Conservation (phyloP, 169 alveolate genomes). For the Babesia ovata region DNA sequence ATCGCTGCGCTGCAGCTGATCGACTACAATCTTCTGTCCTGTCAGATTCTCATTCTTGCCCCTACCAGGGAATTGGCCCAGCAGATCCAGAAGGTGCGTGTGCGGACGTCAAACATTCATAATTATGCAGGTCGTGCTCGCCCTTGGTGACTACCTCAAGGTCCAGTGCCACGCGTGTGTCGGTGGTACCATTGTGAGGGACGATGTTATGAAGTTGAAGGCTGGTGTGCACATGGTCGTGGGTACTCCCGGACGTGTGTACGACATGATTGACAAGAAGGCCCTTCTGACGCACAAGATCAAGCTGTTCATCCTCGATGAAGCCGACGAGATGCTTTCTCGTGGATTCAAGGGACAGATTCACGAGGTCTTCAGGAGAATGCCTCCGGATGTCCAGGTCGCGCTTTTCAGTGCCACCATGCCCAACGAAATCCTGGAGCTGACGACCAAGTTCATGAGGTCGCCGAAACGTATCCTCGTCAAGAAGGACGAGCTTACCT, state of each 20-base stretch:
- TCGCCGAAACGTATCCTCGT: constrained; percentile 95
- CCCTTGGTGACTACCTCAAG: constrained; percentile 89
- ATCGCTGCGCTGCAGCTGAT: constrained; percentile 94
- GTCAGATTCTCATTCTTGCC: constrained; percentile 95
- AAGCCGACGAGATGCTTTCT: constrained; percentile 99
- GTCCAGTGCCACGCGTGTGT: constrained; percentile 95
- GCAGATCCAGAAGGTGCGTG: constrained; percentile 92
- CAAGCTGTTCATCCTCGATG: constrained; percentile 95
- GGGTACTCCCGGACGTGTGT: constrained; percentile 99
- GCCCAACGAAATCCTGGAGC: constrained; percentile 95
- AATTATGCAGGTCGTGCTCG: constrained; percentile 68
- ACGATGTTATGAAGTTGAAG: constrained; percentile 92
- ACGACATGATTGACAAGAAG: constrained; percentile 95
- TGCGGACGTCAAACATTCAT: neutral
- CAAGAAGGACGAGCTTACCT: constrained; percentile 96
- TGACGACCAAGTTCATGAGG: constrained; percentile 95
- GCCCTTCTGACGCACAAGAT: constrained; percentile 90
- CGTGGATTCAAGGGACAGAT: constrained; percentile 96
- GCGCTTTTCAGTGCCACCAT: constrained; percentile 96
- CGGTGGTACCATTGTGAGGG: constrained; percentile 98
- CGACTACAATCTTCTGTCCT: constrained; percentile 87
- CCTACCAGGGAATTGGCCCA: constrained; percentile 99
- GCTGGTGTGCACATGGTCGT: constrained; percentile 99
- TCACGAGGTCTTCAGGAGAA: constrained; percentile 78
- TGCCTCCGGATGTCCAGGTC: constrained; percentile 84